Conservation (phyloP, 495 filamentous ascomycete species). For the Thermothielavioides terrestris region DNA sequence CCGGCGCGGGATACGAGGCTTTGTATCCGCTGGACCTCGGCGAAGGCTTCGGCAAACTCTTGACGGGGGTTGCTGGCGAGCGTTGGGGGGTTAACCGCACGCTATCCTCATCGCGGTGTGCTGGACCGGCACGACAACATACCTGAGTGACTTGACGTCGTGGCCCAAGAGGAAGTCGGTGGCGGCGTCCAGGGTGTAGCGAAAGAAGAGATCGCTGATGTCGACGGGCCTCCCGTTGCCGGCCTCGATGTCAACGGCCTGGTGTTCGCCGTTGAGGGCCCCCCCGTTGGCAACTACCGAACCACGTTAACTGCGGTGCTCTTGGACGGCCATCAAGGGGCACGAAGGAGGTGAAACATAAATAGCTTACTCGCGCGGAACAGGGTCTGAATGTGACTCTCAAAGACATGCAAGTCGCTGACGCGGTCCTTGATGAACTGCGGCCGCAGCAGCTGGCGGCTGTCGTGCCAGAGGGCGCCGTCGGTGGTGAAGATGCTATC, state of each 20-base stretch:
- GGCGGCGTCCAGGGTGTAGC: constrained; percentile 72
- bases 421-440: constrained; percentile 79
- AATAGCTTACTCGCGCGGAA: constrained; percentile 44
- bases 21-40: constrained; percentile 62
- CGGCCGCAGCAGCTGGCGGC: constrained; percentile 68
- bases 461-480: constrained; percentile 62
- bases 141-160: constrained; percentile 59
- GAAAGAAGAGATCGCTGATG: constrained; percentile 64
- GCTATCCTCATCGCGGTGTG: no score
- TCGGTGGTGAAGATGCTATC: constrained; percentile 76
- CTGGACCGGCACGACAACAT: constrained; percentile 10
- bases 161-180: constrained; percentile 83
- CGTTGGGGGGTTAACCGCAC: neutral
- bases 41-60: constrained; percentile 65
- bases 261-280: constrained; percentile 33
- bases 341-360: no score
- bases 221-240: constrained; percentile 50
- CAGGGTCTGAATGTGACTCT: constrained; percentile 62
- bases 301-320: no score
- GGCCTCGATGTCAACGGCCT: constrained; percentile 36
- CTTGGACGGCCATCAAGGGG: no score
- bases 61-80: constrained; percentile 30
- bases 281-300: constrained; percentile 55
- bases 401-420: constrained; percentile 70
- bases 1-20: constrained; percentile 50